These are phyloP conservation scores for Evernia prunastri DNA, from an alignment of 495 filamentous ascomycete genomes.

Conservation along the genomic window DNA sequence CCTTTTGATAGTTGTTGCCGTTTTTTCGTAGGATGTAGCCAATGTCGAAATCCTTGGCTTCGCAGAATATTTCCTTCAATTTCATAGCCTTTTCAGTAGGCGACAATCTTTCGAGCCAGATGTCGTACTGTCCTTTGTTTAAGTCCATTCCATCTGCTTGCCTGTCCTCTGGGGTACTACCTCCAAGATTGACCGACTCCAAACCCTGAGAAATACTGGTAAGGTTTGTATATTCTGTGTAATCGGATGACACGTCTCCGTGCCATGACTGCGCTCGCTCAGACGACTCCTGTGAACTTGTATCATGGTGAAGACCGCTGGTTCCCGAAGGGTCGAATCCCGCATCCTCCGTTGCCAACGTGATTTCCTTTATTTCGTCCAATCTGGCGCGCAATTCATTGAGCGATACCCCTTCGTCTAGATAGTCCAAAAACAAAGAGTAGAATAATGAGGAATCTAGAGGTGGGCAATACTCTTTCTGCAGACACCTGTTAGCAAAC, in stretches of 20 bases:
- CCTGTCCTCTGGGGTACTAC: constrained; percentile 25
- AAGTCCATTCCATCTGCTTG: constrained; percentile 11
- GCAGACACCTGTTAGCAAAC: constrained; percentile 1
- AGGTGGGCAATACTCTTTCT: constrained; percentile 54
- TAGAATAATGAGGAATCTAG: constrained; percentile 58
- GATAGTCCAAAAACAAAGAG: constrained; percentile 60
- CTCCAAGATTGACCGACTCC: constrained; percentile 13
- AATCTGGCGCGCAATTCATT: constrained; percentile 48
- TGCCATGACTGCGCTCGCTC: constrained; percentile 26
- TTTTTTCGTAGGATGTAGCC: constrained; percentile 57
- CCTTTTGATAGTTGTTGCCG: constrained; percentile 53
- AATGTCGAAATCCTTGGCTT: constrained; percentile 55
- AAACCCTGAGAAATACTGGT: constrained; percentile 36
- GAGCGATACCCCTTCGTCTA: constrained; percentile 44
- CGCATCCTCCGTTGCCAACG: constrained; percentile 56
- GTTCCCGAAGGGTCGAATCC: constrained; percentile 76
- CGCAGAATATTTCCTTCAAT: constrained; percentile 65
- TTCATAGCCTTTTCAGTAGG: constrained; percentile 43
- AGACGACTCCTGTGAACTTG: constrained; percentile 21
- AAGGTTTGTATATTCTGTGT: constrained; percentile 36
- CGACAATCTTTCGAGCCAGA: constrained; percentile 33
- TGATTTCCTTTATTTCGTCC: constrained; percentile 51
- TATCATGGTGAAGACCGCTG: constrained; percentile 36
- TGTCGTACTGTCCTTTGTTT: constrained; percentile 2
- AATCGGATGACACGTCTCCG: constrained; percentile 25